phyloP scores from a whole-genome alignment of 192 early-diverging fungal species.

The Dispira simplex region DNA sequence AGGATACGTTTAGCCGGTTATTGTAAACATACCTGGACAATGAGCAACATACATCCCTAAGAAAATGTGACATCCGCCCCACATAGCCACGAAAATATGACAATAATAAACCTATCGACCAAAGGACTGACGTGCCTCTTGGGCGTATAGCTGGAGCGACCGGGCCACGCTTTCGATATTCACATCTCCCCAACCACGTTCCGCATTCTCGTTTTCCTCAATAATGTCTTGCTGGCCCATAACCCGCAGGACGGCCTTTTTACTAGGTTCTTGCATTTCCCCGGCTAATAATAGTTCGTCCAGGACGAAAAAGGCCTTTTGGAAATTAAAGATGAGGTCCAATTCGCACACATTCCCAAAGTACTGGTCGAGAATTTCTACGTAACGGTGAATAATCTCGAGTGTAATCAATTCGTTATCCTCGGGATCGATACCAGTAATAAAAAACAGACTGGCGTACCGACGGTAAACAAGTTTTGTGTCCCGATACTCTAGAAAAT shows the following conservation, averaged over 20 bases:
- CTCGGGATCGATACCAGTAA: constrained; percentile 79
- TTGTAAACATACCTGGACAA: no score
- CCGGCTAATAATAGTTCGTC: constrained; percentile 83
- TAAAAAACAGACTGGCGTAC: constrained; percentile 93
- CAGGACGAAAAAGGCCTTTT: constrained; percentile 74
- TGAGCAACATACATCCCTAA: no score
- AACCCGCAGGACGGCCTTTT: constrained; percentile 54
- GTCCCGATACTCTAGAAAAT: constrained; percentile 92
- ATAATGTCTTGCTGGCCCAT: constrained; percentile 60
- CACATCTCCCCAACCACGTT: constrained; percentile 38
- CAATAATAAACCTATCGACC: background rate
- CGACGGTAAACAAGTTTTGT: constrained; percentile 63
- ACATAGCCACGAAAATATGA: no score
- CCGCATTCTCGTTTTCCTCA: constrained; percentile 57
- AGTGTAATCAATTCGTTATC: constrained; percentile 92
- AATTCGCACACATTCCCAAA: constrained; percentile 96
- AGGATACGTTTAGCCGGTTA: no score
- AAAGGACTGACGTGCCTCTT: constrained; percentile 5
- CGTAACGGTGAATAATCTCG: constrained; percentile 96
- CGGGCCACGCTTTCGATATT: constrained; percentile 29
- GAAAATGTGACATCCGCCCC: no score
- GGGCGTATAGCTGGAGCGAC: constrained; percentile 11
- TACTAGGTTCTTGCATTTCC: constrained; percentile 91
- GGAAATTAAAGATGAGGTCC: constrained; percentile 98
- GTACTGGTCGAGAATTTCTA: constrained; percentile 93